Evolutionary conservation across 1,284 basidiomycete genomes (phyloP), one percentile per base, ranked within the genome.

Genomic region (Athelia sp.): DNA sequence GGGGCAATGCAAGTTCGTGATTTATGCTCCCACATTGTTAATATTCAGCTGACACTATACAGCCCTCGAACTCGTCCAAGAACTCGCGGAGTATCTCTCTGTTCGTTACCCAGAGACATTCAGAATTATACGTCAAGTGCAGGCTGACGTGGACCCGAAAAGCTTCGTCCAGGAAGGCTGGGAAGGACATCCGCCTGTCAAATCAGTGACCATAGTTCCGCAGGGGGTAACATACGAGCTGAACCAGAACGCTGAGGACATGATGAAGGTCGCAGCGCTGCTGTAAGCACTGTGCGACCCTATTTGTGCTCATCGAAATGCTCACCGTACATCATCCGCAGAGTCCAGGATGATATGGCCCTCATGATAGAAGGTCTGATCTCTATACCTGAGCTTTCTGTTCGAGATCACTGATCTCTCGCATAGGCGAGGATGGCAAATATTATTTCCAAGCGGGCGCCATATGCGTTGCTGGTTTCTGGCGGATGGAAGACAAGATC

Each of bases 401-500:
- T 26, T 55, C 57, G 49, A 47, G 18, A 46, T 40, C 36, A 43
- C 54, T 57, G 49, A 57, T 35, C 18, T 46, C 52, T 45, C 43
- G 51, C 47, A 21, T 56, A 82, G 81, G 79, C 34, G 62, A 69
- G 15, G 82, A 88, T 54, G 82, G 84, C 29, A 70, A 72, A 50
- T 87, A 88, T 58, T 86, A 88, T 57, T 81, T 90, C 52, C 83
- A 87, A 59, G 84, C 79, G 29, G 88, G 87, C 9, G 79, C 79
- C 1, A 81, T 89, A 49, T 78, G 77, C 54, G 72, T 87, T 11
- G 73, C 85, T 53, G 84, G 89, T 8, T 84, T 79, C 55, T 92
- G 90, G 90, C 73, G 88, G 19, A 73, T 91, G 63, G 61, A 76
- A 50, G 88, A 90, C 65, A 90, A 91, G 66, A 78, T 90, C 50